These are phyloP conservation scores for Neoboletus magnificus DNA, from an alignment of 768 basidiomycete genomes.

Conservation along the genomic window DNA sequence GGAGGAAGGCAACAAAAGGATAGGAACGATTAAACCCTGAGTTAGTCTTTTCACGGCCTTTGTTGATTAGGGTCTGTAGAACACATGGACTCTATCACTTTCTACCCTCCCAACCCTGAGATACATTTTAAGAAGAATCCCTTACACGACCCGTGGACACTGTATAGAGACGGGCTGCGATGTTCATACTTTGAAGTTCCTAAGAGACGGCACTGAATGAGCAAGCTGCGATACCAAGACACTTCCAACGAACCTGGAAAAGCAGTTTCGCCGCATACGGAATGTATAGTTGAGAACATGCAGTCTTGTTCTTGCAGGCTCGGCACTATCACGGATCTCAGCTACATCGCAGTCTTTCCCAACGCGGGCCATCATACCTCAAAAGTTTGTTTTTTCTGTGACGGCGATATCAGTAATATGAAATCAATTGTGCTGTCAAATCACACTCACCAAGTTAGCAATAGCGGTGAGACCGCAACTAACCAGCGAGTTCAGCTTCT, in stretches of 20 bases:
- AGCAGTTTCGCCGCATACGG: slow-evolving; percentile 96
- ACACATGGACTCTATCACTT: slow-evolving; percentile 30
- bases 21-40: slow-evolving; percentile 32
- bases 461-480: slow-evolving; percentile 96
- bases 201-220: slow-evolving; percentile 25
- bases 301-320: slow-evolving; percentile 96
- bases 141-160: slow-evolving; percentile 84
- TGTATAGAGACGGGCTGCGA: slow-evolving; percentile 83
- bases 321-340: slow-evolving; percentile 55
- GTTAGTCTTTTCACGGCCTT: slow-evolving; percentile 4
- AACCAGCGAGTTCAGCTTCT: slow-evolving; percentile 9
- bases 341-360: background rate
- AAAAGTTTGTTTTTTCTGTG: slow-evolving; percentile 94
- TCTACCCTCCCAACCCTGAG: background rate
- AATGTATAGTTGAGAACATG: slow-evolving; percentile 86
- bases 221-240: background rate
- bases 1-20: slow-evolving; percentile 34
- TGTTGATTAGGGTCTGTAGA: slow-evolving; percentile 31
- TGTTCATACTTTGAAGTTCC: slow-evolving; percentile 96
- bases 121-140: slow-evolving; percentile 38
- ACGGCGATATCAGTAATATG: slow-evolving; percentile 7
- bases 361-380: slow-evolving; percentile 47
- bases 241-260: slow-evolving; percentile 68
- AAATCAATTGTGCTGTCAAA: background rate
- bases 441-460: slow-evolving; percentile 79